Evolutionary conservation across 352 stramenopile species (phyloP).

Genomic region (Phytophthora pisi): DNA sequence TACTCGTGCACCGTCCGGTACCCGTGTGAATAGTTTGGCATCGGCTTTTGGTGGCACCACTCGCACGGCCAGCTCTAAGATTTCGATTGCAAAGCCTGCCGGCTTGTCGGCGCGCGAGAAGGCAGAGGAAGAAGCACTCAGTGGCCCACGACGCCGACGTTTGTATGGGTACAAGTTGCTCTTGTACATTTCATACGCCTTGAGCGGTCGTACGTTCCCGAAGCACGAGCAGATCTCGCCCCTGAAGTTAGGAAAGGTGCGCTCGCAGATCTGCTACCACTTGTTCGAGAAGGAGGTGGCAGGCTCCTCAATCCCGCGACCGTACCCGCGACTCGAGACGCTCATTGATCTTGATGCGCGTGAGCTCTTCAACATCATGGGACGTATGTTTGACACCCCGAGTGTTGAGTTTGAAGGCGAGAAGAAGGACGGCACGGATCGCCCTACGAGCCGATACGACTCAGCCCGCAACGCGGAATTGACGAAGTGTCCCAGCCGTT

Average conservation of each 20-base stretch:
- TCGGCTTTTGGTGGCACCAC: slow-evolving; percentile 69
- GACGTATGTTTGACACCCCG: slow-evolving; percentile 79
- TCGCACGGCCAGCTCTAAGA: slow-evolving; percentile 37
- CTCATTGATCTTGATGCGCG: slow-evolving; percentile 82
- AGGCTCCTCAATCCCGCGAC: slow-evolving; percentile 31
- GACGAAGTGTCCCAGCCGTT: slow-evolving; percentile 77
- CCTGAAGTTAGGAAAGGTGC: slow-evolving; percentile 75
- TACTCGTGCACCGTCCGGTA: slow-evolving; percentile 42
- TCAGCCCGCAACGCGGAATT: slow-evolving; percentile 74
- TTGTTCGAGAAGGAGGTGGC: slow-evolving; percentile 78
- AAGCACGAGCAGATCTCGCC: slow-evolving; percentile 73
- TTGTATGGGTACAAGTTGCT: slow-evolving; percentile 87
- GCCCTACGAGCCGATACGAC: slow-evolving; percentile 75
- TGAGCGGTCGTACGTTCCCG: slow-evolving; percentile 90
- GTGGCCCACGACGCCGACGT: slow-evolving; percentile 59
- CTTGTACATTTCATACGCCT: slow-evolving; percentile 93
- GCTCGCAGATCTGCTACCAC: slow-evolving; percentile 82
- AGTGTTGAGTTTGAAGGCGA: slow-evolving; percentile 89
- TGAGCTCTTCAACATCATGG: slow-evolving; percentile 84
- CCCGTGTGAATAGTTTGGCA: slow-evolving; percentile 63
- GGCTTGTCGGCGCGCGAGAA: slow-evolving; percentile 37
- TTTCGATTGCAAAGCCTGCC: slow-evolving; percentile 37
- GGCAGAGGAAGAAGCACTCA: slow-evolving; percentile 54
- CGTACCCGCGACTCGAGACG: slow-evolving; percentile 85
- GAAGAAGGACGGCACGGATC: slow-evolving; percentile 64